Base-by-base conservation (phyloP, 352 stramenopile genomes). In the Peronospora tabacina region DNA sequence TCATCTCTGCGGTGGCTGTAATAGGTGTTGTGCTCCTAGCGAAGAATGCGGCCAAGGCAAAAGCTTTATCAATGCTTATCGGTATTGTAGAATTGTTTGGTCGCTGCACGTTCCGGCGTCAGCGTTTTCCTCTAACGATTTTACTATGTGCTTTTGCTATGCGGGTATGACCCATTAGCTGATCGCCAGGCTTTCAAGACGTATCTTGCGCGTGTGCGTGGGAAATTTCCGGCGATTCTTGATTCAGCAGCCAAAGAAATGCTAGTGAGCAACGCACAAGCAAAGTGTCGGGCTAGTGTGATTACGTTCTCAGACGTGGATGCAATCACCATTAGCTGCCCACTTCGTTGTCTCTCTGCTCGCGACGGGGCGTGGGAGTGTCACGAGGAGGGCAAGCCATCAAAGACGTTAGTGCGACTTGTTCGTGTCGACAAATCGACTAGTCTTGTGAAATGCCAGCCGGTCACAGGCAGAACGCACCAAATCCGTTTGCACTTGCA, bases 401-500 rank as follows among this genome's bases (percentile, higher is more conserved):
- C 80, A 1, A 68, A 85, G 55, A 96, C 87, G 20, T 58, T 79
- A 19, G 63, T 97, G 28, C 62, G 63, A 10, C 63, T 88, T 41
- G 50, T 91, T 41, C 63, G 66, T 15, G 55, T 50, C 0, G 72
- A 89, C 45, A 73, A 72, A 7, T 51, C 60, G 20, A 96, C 87
- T 11, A 94, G 87, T 32, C 52, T 98, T 34, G 70, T 98, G 15
- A 52, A 97, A 46, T 97, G 87, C 65, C 90, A 95, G 45, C 94
- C 95, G 5, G 70, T 95, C 34, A 98, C 96, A 6, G 96, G 96
- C 38, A 76, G 96, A 44, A 98, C 94, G 22, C 96, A 99, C 71
- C 96, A 99, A 67, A 98, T 99, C 58, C 87, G 96, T 11, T 66
- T 98, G 16, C 96, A 99, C 52, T 70, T 98, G 37, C 92, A 98